phyloP scores from a whole-genome alignment of 2,329 filamentous ascomycete genomes.

The Diaporthe batatas region DNA sequence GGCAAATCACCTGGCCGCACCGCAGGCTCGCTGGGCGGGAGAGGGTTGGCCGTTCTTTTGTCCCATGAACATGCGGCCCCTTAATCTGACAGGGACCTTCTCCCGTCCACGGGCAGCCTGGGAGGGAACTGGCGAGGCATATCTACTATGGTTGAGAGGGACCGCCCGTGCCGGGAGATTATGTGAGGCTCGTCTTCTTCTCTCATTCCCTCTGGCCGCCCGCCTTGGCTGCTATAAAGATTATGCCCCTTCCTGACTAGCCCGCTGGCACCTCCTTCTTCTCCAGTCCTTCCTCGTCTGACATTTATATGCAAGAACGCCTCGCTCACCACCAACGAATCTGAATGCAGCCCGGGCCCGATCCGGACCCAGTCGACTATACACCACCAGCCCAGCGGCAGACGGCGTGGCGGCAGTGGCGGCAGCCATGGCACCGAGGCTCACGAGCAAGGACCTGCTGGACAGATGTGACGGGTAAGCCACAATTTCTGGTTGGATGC shows the following conservation, averaged over 20 bases:
- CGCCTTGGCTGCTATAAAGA: conserved; percentile 39
- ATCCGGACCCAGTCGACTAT: conserved; percentile 1
- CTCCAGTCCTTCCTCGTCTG: conserved; percentile 18
- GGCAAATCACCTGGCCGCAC: conserved; percentile 34
- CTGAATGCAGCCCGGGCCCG: conserved; percentile 5
- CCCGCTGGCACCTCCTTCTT: background rate
- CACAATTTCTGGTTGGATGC: background rate
- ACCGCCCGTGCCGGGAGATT: conserved; percentile 21
- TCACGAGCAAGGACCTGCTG: conserved; percentile 46
- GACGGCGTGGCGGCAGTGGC: conserved; percentile 5
- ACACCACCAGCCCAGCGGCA: conserved; percentile 20
- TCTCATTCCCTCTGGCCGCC: background rate
- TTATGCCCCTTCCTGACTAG: conserved; percentile 18
- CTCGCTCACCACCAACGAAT: conserved; percentile 14
- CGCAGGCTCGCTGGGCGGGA: conserved; percentile 6
- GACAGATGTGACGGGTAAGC: conserved; percentile 47
- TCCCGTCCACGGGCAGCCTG: conserved; percentile 17
- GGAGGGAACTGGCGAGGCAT: conserved; percentile 16
- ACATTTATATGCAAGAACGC: conserved; percentile 11
- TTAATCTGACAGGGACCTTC: conserved; percentile 17
- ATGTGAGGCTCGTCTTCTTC: conserved; percentile 36
- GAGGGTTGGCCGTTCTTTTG: conserved; percentile 21
- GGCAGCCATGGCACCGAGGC: conserved; percentile 39
- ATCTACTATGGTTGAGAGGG: conserved; percentile 28
- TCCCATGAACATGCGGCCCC: conserved; percentile 31